Base-by-base conservation (phyloP, 129 eudicot species). In the Centaurea solstitialis region DNA sequence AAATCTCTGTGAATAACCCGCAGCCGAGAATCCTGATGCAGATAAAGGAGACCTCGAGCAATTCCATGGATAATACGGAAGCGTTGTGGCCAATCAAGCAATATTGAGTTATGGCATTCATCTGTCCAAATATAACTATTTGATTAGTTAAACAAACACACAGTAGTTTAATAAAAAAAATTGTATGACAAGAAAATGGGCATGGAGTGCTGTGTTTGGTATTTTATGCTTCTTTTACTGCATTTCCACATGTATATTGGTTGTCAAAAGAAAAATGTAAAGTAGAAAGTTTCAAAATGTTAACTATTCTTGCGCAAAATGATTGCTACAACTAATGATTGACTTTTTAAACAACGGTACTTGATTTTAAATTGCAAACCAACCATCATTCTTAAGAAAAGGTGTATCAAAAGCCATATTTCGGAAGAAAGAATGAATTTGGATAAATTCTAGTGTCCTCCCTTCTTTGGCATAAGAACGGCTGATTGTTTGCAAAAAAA, bases 21-120 rank as follows among this genome's bases (percentile, higher is more conserved):
- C 38, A 76, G 72, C 24, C 80, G 72, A 65, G 80, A 76, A 62
- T 76, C 80, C 37, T 62, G 72, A 69, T 78, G 81, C 20, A 78
- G 75, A 68, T 78, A 78, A 69, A 78, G 81, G 33, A 78, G 74
- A 11, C 81, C 81, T 28, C 81, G 75, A 4, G 81, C 81, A 43
- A 78, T 78, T 43, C 81, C 81, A 68, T 78, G 81, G 74, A 78
- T 78, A 30, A 78, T 78, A 47, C 10, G 21, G 45, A 67, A 68
- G 50, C 81, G 75, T n/a, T 78, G 75, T 28, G 81, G 45, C 81
- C 81, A 78, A 68, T 78, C 45, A 28, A 78, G 81, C 68, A 57
- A 57, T 57, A 78, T 50, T 28, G 47, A 68, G 15, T 47, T 45
- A 5, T 9, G 64, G 61, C 18, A 40, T 23, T 66, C 43, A 17